phyloP scores from a whole-genome alignment of 2,329 filamentous ascomycete genomes.

The Phaeosphaeriaceae sp. region DNA sequence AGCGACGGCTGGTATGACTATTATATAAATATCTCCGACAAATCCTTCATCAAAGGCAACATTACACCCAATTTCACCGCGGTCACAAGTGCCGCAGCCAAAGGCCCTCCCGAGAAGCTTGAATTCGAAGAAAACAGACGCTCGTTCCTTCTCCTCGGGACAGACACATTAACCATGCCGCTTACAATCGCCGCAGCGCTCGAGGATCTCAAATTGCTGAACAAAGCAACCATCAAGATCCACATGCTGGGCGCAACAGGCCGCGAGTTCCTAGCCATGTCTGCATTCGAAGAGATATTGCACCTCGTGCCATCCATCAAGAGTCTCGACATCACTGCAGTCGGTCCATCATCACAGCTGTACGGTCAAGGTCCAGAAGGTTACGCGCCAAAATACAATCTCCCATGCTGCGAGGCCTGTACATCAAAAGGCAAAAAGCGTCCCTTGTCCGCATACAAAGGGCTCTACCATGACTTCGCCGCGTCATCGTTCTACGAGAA shows the following conservation, averaged over 20 bases:
- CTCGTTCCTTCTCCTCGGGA: conserved; percentile 24
- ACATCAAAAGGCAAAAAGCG: conserved; percentile 13
- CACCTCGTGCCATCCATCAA: conserved; percentile 19
- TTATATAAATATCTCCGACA: conserved; percentile 26
- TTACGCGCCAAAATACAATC: conserved; percentile 11
- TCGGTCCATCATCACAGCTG: conserved; percentile 14
- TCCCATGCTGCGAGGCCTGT: conserved; percentile 21
- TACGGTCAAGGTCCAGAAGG: conserved; percentile 2
- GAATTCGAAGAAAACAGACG: conserved; percentile 21
- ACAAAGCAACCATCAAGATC: conserved; percentile 11
- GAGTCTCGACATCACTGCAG: conserved; percentile 18
- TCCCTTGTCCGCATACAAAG: conserved; percentile 16
- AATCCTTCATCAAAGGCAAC: conserved; percentile 15
- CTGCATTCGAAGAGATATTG: conserved; percentile 25
- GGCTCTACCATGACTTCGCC: conserved; percentile 26
- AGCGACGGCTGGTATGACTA: conserved; percentile 25
- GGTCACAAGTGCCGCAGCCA: conserved; percentile 3
- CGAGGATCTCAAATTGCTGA: conserved; percentile 16
- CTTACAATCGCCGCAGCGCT: conserved; percentile 23
- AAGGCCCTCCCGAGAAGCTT: conserved; percentile 2
- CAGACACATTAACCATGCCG: conserved; percentile 29
- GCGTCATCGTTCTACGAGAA: conserved; percentile 14
- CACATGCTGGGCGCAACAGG: conserved; percentile 25
- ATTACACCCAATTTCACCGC: conserved; percentile 21
- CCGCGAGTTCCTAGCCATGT: conserved; percentile 22